phyloP scores from a whole-genome alignment of 176 grass and related monocot genomes.

The Oropetium thomaeum region DNA sequence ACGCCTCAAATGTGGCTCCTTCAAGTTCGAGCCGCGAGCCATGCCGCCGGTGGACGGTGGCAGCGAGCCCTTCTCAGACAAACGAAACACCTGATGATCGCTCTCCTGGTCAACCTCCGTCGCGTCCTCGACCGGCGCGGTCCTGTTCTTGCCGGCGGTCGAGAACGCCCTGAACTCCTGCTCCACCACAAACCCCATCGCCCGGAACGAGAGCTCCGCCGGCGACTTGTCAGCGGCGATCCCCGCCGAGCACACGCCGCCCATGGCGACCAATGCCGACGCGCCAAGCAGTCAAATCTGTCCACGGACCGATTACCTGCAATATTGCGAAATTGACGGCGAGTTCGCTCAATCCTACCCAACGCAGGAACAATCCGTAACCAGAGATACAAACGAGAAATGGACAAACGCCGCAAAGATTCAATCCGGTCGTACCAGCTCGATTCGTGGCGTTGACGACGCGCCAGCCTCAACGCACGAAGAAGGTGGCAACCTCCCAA shows the following conservation, averaged over 20 bases:
- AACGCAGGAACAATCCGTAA: neutral
- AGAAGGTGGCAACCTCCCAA: neutral
- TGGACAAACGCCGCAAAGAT: neutral
- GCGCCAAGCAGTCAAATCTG: neutral
- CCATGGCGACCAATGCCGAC: constrained; percentile 37
- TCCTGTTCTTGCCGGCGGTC: constrained; percentile 34
- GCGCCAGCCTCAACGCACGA: neutral
- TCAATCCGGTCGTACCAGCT: neutral
- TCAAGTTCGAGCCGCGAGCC: constrained; percentile 24
- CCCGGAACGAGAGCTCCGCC: constrained; percentile 48
- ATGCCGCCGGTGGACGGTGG: constrained; percentile 20
- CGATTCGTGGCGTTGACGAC: constrained; percentile 26
- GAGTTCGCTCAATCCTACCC: neutral
- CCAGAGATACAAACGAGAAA: neutral
- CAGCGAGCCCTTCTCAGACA: neutral
- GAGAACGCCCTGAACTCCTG: constrained; percentile 44
- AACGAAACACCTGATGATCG: neutral
- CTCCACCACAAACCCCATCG: constrained; percentile 47
- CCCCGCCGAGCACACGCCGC: constrained; percentile 54
- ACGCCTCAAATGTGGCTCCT: constrained; percentile 12
- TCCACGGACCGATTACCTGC: neutral
- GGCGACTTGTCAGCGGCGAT: constrained; percentile 41
- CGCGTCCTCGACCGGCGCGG: constrained; percentile 40
- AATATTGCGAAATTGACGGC: constrained; percentile 8
- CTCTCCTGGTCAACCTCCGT: neutral